Evolutionary conservation across 306 rosid species (phyloP).

Genomic region (Cicer yamashitae): DNA sequence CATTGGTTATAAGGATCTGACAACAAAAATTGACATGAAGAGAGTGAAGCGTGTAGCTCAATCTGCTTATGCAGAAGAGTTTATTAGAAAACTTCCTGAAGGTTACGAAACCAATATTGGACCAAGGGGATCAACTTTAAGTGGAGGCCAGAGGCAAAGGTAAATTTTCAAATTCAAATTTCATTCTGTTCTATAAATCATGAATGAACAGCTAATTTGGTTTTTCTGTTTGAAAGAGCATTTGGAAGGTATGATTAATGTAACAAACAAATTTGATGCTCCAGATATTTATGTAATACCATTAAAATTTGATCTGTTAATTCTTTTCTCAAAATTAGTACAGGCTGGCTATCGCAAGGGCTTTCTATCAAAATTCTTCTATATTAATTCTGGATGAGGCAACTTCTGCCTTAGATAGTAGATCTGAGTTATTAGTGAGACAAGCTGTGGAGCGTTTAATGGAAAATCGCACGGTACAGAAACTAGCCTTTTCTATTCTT

Average conservation of each 20-base stretch:
- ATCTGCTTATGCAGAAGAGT: slow-evolving; percentile 87
- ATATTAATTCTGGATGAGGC: slow-evolving; percentile 88
- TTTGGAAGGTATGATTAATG: slow-evolving; percentile 25
- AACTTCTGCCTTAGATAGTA: slow-evolving; percentile 87
- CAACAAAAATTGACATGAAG: slow-evolving; percentile 73
- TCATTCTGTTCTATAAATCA: slow-evolving; percentile 19
- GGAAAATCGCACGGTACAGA: slow-evolving; percentile 79
- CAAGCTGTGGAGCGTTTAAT: slow-evolving; percentile 77
- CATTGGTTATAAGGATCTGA: slow-evolving; percentile 82
- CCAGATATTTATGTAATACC: slow-evolving; percentile 4
- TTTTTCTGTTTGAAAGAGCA: slow-evolving; percentile 15
- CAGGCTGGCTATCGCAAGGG: slow-evolving; percentile 91
- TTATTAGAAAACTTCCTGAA: slow-evolving; percentile 73
- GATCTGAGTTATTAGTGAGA: slow-evolving; percentile 76
- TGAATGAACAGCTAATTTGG: slow-evolving; percentile 13
- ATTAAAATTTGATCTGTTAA: slow-evolving; percentile 6
- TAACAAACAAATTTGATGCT: slow-evolving; percentile 3
- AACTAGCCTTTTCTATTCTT: slow-evolving; percentile 31
- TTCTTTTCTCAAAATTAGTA: slow-evolving; percentile 42
- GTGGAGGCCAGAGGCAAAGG: slow-evolving; percentile 99
- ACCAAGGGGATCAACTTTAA: slow-evolving; percentile 85
- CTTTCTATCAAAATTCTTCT: slow-evolving; percentile 78
- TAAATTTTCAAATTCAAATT: slow-evolving; percentile 41
- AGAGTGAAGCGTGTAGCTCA: slow-evolving; percentile 71
- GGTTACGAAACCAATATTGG: slow-evolving; percentile 81